phyloP scores from a whole-genome alignment of 768 basidiomycete genomes.

The Krasilnikovozyma curviuscula region DNA sequence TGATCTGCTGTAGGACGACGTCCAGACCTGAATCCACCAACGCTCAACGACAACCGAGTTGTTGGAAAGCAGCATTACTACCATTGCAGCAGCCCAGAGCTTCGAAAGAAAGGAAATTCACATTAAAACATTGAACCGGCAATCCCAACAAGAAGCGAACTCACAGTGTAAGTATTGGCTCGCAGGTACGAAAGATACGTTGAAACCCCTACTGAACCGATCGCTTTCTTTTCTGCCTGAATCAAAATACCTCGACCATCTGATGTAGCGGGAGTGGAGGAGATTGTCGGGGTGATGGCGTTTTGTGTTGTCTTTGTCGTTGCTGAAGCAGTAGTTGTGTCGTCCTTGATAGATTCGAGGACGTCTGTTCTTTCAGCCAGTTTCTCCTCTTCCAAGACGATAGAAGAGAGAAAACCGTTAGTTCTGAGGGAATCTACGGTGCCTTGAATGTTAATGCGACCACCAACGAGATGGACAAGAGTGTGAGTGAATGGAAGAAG shows the following conservation, averaged over 20 bases:
- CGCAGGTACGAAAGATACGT: too few species aligned
- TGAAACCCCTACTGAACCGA: conserved; percentile 62
- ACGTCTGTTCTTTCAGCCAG: conserved; percentile 23
- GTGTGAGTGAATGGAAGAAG: conserved; percentile 55
- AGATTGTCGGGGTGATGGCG: too few species aligned
- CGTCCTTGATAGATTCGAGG: conserved; percentile 18
- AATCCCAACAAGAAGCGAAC: too few species aligned
- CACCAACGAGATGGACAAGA: conserved; percentile 59
- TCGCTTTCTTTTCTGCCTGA: conserved; percentile 62
- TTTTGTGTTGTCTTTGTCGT: conserved; percentile 18
- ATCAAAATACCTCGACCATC: conserved; percentile 29
- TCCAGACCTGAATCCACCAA: conserved; percentile 1
- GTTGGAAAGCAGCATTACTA: conserved; percentile 5
- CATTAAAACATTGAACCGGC: too few species aligned
- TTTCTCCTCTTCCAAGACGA: conserved; percentile 25
- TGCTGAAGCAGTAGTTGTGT: conserved; percentile 16
- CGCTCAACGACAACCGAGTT: conserved; percentile 8
- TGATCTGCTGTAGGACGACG: too few species aligned
- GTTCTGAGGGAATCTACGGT: conserved; percentile 43
- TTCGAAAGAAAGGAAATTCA: too few species aligned
- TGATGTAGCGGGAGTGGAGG: too few species aligned
- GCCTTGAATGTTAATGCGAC: conserved; percentile 58
- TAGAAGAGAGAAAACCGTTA: conserved; percentile 42
- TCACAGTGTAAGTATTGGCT: too few species aligned
- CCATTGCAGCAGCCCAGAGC: conserved; percentile 3